These are phyloP conservation scores for Lanmaoa pseudosensibilis DNA, from an alignment of 768 basidiomycete genomes.

Conservation along the genomic window DNA sequence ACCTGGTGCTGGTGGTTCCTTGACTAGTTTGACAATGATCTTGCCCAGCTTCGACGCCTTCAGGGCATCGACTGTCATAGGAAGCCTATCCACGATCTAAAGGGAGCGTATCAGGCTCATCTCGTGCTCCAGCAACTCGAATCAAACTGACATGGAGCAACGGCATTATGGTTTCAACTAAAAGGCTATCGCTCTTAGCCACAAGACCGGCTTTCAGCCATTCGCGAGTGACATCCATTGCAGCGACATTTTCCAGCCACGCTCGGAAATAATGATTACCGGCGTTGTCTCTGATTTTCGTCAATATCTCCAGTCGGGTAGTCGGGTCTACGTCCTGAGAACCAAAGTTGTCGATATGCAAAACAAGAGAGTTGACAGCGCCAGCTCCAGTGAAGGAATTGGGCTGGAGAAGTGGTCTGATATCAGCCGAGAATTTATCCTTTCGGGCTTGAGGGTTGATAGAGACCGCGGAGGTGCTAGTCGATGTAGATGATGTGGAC, in stretches of 20 bases:
- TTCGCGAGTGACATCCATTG: conserved; percentile 76
- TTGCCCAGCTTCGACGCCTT: conserved; percentile 77
- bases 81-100: conserved; percentile 80
- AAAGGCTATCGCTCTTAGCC: conserved; percentile 50
- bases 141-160: conserved; percentile 72
- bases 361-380: conserved; percentile 63
- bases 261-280: conserved; percentile 86
- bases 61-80: conserved; percentile 67
- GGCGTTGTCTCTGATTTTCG: conserved; percentile 79
- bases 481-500: conserved; percentile 32
- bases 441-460: conserved; percentile 53
- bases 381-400: conserved; percentile 66
- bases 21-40: conserved; percentile 71
- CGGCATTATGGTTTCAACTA: conserved; percentile 82
- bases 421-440: conserved; percentile 48
- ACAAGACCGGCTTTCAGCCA: conserved; percentile 76
- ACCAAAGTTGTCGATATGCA: conserved; percentile 59
- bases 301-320: conserved; percentile 74
- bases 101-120: conserved; percentile 19
- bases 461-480: conserved; percentile 28
- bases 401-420: conserved; percentile 59
- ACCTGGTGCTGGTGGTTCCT: conserved; percentile 77
- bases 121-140: conserved; percentile 2
- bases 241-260: conserved; percentile 74
- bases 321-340: conserved; percentile 60